Evolutionary conservation across 2,329 filamentous ascomycete genomes (phyloP).

Genomic region (Dichotomopilus funicola): DNA sequence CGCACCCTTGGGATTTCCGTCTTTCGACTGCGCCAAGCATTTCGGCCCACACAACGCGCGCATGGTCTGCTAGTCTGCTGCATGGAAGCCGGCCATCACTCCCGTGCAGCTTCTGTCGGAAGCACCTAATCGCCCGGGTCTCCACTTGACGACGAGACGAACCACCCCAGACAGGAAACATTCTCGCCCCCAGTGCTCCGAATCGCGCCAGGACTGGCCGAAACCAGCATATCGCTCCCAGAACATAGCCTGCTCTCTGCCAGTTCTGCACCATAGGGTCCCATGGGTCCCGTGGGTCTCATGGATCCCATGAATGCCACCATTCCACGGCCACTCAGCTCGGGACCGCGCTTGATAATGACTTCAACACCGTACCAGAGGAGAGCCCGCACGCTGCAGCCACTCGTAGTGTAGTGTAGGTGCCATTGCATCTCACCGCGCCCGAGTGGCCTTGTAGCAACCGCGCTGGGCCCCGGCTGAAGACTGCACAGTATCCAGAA

Average conservation of each 20-base stretch:
- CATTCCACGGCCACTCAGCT: too few species aligned
- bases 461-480: conserved; percentile 19
- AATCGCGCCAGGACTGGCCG: conserved; percentile 20
- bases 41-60: conserved; percentile 9
- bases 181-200: conserved; percentile 18
- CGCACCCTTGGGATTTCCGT: too few species aligned
- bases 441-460: not conserved
- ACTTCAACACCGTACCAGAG: too few species aligned
- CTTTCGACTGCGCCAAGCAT: too few species aligned
- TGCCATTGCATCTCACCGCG: not conserved
- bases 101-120: conserved; percentile 18
- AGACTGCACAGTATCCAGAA: conserved; percentile 7
- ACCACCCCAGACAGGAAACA: conserved; percentile 20
- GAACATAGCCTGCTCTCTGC: not conserved
- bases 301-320: conserved; percentile 1
- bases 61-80: conserved; percentile 14
- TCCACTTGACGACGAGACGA: conserved; percentile 19
- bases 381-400: conserved; percentile 1
- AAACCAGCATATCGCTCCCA: conserved; percentile 1
- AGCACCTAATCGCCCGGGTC: conserved; percentile 9
- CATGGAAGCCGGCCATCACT: conserved; percentile 19
- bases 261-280: too few species aligned
- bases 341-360: too few species aligned
- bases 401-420: not conserved
- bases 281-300: not conserved